These are phyloP conservation scores for Vanrija humicola DNA, from an alignment of 1,284 basidiomycete species.

Conservation along the genomic window DNA sequence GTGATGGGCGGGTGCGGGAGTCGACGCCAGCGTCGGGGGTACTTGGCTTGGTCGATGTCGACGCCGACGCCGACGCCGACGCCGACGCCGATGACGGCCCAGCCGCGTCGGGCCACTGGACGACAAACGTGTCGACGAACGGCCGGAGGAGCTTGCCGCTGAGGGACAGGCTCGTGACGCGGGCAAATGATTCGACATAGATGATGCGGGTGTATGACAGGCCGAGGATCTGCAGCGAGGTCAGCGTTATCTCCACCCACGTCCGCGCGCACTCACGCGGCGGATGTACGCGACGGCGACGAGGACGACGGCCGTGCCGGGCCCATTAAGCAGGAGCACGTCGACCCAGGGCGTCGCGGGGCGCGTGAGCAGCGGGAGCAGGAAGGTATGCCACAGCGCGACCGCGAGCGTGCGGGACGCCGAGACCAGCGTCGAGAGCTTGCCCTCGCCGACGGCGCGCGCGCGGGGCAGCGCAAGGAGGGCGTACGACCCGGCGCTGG, in stretches of 20 bases:
- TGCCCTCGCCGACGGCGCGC: constrained; percentile 72
- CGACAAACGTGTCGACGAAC: constrained; percentile 80
- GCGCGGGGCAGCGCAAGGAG: constrained; percentile 76
- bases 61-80: constrained; percentile 9
- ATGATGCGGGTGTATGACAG: constrained; percentile 69
- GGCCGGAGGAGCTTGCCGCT: constrained; percentile 76
- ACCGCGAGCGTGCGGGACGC: constrained; percentile 59
- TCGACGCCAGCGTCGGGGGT: background rate
- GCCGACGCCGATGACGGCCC: too few relatives aligned
- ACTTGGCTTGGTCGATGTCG: background rate
- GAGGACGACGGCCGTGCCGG: constrained; percentile 85
- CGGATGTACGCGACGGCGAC: constrained; percentile 69
- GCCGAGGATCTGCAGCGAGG: constrained; percentile 66
- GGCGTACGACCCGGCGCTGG: constrained; percentile 14
- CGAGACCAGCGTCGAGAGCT: constrained; percentile 64
- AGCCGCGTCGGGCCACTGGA: constrained; percentile 73
- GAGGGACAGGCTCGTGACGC: constrained; percentile 75
- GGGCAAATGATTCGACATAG: constrained; percentile 93
- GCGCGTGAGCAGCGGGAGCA: constrained; percentile 51
- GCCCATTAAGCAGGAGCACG: constrained; percentile 85
- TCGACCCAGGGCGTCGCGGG: constrained; percentile 59
- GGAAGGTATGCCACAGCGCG: constrained; percentile 59
- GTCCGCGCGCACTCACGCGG: constrained; percentile 59
- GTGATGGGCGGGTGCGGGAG: background rate
- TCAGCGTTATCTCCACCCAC: constrained; percentile 53